phyloP scores from a whole-genome alignment of 163 green algal genomes.

The Coccomyxa subellipsoidea region DNA sequence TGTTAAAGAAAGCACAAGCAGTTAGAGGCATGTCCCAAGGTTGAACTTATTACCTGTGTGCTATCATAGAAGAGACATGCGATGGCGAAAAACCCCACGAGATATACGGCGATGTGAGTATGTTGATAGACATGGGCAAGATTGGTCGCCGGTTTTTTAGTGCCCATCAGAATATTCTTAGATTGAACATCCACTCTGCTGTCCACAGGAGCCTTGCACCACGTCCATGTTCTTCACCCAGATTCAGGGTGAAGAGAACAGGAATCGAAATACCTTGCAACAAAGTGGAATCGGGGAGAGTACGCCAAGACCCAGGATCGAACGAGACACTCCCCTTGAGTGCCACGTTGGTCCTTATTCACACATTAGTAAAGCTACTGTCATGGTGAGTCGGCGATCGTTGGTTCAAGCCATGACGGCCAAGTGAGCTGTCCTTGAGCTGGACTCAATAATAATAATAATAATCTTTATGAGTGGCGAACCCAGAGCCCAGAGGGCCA shows the following conservation, averaged over 20 bases:
- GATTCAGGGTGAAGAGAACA: background rate
- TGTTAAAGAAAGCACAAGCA: too few relatives aligned
- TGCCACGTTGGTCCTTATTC: background rate
- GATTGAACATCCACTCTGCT: background rate
- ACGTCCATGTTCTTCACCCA: background rate
- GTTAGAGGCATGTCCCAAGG: background rate
- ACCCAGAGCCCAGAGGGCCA: too few relatives aligned
- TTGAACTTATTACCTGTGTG: conserved; percentile 32
- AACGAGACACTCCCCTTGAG: background rate
- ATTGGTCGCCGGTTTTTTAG: background rate
- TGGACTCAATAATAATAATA: too few relatives aligned
- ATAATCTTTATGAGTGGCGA: too few relatives aligned
- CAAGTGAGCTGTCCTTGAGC: too few relatives aligned
- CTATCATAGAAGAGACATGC: conserved; percentile 45
- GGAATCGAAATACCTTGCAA: too few relatives aligned
- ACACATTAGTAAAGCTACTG: too few relatives aligned
- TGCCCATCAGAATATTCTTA: conserved; percentile 12
- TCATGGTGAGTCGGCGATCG: too few relatives aligned
- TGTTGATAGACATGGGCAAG: conserved; percentile 18
- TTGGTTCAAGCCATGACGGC: too few relatives aligned
- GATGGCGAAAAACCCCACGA: conserved; percentile 22
- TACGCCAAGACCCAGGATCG: background rate
- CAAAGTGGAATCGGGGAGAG: too few relatives aligned
- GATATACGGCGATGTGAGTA: conserved; percentile 30
- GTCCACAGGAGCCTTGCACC: background rate